A percentile compares a stretch with the other conserved stretches of the same genome.
Evolutionary conservation across 257 asterid genomes (phyloP).

Genomic region (Haberlea rhodopensis): DNA sequence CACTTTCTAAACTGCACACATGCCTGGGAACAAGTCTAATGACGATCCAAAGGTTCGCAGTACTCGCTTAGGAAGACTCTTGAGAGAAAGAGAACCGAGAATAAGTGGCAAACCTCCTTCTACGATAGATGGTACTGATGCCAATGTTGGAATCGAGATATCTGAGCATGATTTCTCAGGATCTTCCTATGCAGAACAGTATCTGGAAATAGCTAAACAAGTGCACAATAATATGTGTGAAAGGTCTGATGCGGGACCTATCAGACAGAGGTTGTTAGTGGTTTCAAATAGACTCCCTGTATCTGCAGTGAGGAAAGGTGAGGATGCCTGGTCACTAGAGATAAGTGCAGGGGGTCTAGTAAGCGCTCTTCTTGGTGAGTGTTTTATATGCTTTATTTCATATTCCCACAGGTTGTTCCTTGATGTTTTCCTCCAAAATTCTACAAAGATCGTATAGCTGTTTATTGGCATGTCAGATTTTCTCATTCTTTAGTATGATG

Average conservation of each 20-base stretch:
- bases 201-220: constrained; percentile 60
- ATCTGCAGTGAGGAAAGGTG: constrained; percentile 82
- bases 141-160: constrained; percentile 38
- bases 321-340: constrained; percentile 91
- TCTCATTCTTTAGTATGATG: constrained; percentile 24
- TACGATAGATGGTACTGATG: constrained; percentile 29
- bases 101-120: constrained; percentile 43
- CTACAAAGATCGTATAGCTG: background rate
- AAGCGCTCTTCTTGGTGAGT: constrained; percentile 92
- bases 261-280: constrained; percentile 73
- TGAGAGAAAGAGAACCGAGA: constrained; percentile 67
- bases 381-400: constrained; percentile 7
- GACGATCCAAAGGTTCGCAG: constrained; percentile 40
- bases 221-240: constrained; percentile 54
- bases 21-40: constrained; percentile 76
- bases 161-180: constrained; percentile 41
- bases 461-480: background rate
- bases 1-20: constrained; percentile 29
- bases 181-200: constrained; percentile 46
- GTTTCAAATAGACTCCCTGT: constrained; percentile 98
- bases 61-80: constrained; percentile 58
- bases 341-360: constrained; percentile 99
- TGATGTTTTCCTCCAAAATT: no score
- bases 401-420: constrained; percentile 11
- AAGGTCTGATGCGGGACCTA: constrained; percentile 53